Evolutionary conservation across 768 basidiomycete species (phyloP), one percentile per base, ranked within the genome.

Genomic region (Suillus variegatus): DNA sequence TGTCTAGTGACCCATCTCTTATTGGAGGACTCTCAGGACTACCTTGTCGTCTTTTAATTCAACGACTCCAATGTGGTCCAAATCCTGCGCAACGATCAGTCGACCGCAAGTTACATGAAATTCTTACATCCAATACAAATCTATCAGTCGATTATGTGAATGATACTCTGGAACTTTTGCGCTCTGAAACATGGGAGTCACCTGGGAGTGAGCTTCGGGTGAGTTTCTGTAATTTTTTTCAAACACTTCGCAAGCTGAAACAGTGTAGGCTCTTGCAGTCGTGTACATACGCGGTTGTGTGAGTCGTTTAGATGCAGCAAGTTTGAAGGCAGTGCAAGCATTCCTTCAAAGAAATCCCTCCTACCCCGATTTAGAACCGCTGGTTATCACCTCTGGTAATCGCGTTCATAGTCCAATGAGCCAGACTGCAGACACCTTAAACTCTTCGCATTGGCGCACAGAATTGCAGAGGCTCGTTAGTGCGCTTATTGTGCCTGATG

Each of bases 31-130:
- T 65, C 68, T 81, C 44, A 25, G 67, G 71, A 60, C 66, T 82
- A 46, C 75, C 76, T 8, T 79, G 78, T 66, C 79, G 75, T 49
- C 72, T 85, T 14, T 64, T 88, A 22, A 78, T 80, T 28, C 74
- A 80, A 54, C 81, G 83, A 61, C 71, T 91, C 47, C 76, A 80
- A 61, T 77, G 80, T 46, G 82, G 81, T 2, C 77, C 81, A 22
- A 76, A 72, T 38, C 68, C 73, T 6, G 77, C 75, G 2, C 40
- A 60, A 43, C 25, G 38, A 60, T 32, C 22, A 60, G 18, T 32
- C 18, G 58, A 60, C 16, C 18, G 41, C 41, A 43, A 60, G 25
- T 60, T 60, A 43, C 58, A 12, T 3, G 58, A 60, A 18, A 60
- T 60, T 20, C 18, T 60, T 43, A 43, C 41, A 13, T 43, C 58